These are phyloP conservation scores for Mycena latifolia DNA, from an alignment of 768 basidiomycete genomes.

Conservation along the genomic window DNA sequence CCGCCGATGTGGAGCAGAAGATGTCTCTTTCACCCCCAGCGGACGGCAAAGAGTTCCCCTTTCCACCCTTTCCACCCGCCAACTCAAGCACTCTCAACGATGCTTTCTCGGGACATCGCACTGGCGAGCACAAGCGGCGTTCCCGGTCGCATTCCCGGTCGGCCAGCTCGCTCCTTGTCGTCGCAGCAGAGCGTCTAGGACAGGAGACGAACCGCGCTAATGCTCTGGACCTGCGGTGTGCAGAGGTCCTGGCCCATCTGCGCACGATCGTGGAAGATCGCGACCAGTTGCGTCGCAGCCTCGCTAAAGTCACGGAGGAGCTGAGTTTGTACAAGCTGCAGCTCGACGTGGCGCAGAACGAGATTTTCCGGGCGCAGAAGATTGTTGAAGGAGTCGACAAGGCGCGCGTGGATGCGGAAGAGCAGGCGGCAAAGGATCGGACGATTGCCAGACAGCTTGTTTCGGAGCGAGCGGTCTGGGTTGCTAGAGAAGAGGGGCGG, in stretches of 20 bases:
- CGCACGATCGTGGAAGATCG: conserved; percentile 48
- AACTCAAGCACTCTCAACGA: conserved; percentile 22
- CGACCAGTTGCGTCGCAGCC: conserved; percentile 44
- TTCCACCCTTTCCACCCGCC: conserved; percentile 8
- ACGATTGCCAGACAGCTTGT: conserved; percentile 62
- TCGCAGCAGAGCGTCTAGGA: conserved; percentile 32
- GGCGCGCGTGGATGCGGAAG: conserved; percentile 70
- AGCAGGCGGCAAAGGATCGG: conserved; percentile 63
- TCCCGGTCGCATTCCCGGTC: conserved; percentile 31
- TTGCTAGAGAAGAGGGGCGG: conserved; percentile 71
- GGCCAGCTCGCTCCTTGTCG: conserved; percentile 30
- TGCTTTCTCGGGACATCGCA: conserved; percentile 14
- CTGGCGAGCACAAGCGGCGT: conserved; percentile 21
- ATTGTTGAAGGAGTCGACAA: conserved; percentile 60
- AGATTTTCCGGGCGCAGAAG: conserved; percentile 66
- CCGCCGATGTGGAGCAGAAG: conserved; percentile 9
- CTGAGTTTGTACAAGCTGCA: conserved; percentile 68
- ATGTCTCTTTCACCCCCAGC: neutral
- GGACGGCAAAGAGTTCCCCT: conserved; percentile 13
- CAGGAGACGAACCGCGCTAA: conserved; percentile 55
- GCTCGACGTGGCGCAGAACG: conserved; percentile 68
- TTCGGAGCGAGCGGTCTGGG: conserved; percentile 62
- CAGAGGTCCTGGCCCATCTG: conserved; percentile 48
- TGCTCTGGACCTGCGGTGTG: conserved; percentile 49
- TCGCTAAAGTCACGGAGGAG: conserved; percentile 57